Evolutionary conservation across 2,329 filamentous ascomycete genomes (phyloP).

Genomic region (Aspergillus novoparasiticus): DNA sequence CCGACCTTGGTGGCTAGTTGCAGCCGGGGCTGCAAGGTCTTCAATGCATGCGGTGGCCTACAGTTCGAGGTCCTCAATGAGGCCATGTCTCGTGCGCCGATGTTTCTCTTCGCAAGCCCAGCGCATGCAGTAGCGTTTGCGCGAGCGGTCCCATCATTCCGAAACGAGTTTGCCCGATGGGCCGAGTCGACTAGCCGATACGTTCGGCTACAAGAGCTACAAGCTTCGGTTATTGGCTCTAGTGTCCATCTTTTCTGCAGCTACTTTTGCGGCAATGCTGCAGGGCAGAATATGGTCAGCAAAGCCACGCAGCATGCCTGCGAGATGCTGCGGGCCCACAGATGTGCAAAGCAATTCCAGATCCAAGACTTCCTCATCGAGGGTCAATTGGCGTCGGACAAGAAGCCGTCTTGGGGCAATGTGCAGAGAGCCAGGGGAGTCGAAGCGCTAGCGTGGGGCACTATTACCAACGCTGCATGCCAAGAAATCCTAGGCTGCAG

Average conservation of each 20-base stretch:
- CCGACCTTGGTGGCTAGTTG: slow-evolving; percentile 32
- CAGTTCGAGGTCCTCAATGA: slow-evolving; percentile 24
- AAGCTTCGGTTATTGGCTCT: slow-evolving; percentile 23
- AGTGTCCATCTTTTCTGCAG: slow-evolving; percentile 26
- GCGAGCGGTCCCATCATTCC: not conserved
- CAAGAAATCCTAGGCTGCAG: slow-evolving; percentile 20
- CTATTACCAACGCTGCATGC: slow-evolving; percentile 20
- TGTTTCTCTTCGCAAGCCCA: slow-evolving; percentile 26
- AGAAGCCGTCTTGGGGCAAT: slow-evolving; percentile 30
- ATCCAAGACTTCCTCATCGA: slow-evolving; percentile 19
- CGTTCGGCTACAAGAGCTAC: slow-evolving; percentile 11
- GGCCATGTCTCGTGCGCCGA: slow-evolving; percentile 26
- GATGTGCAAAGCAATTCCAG: not conserved
- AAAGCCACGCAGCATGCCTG: slow-evolving; percentile 32
- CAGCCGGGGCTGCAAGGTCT: slow-evolving; percentile 32
- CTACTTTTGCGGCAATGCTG: slow-evolving; percentile 30
- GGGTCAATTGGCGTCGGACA: slow-evolving; percentile 28
- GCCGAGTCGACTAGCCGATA: slow-evolving; percentile 12
- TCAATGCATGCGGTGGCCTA: slow-evolving; percentile 21
- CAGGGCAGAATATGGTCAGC: slow-evolving; percentile 36
- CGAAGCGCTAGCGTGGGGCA: slow-evolving; percentile 30
- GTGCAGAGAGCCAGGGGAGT: slow-evolving; percentile 26
- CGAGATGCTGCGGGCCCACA: slow-evolving; percentile 6
- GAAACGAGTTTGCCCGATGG: not conserved
- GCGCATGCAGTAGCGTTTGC: slow-evolving; percentile 23